Base-by-base conservation (phyloP, 1,284 basidiomycete genomes). In the Cutaneotrichosporon spelunceum region DNA sequence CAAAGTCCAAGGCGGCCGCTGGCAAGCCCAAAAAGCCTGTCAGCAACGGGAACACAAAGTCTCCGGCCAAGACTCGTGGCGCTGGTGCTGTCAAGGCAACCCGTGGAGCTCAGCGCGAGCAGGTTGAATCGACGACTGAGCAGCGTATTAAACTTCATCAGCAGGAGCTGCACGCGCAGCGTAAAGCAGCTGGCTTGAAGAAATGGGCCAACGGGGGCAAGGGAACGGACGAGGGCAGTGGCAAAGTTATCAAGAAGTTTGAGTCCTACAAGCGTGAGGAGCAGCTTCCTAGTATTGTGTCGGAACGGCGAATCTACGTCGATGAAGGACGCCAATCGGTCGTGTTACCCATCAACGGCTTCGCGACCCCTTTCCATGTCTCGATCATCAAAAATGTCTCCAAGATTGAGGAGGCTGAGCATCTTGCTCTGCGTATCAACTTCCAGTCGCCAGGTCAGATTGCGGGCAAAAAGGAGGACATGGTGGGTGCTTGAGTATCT, bases 391-490 rank as follows among this genome's bases (percentile, higher is more conserved):
- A 99, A 81, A 99, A 97, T 74, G 90, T 90, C 36, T 93, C 90
- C 82, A 99, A 99, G 82, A 95, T 87, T 68, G 95, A 99, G 68
- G 96, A 99, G 76, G 92, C 91, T 9, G 93, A 98, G 58, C 91
- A 88, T 76, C 95, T 94, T 0, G 92, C 92, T 67, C 84, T 99
- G 61, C 88, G 96, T 4, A 93, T 99, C 80, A 99, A 99, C 81
- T 97, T 99, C 82, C 93, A 98, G 76, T 96, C 94, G 0, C 96
- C 96, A 1, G 96, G 96, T 53, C 94, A 98, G 76, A 87, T 98
- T 53, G 90, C 93, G 0, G 96, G 96, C 44, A 97, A 96, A 82
- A 99, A 99, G 81, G 96, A 99, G 75, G 96, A 99, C 69, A 97
- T 93, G 65, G 91, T 91, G 68, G 62, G 76, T 68, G 24, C 5